Evolutionary conservation across 1,284 basidiomycete genomes (phyloP).

Genomic region (Rhodotorula glutinis): DNA sequence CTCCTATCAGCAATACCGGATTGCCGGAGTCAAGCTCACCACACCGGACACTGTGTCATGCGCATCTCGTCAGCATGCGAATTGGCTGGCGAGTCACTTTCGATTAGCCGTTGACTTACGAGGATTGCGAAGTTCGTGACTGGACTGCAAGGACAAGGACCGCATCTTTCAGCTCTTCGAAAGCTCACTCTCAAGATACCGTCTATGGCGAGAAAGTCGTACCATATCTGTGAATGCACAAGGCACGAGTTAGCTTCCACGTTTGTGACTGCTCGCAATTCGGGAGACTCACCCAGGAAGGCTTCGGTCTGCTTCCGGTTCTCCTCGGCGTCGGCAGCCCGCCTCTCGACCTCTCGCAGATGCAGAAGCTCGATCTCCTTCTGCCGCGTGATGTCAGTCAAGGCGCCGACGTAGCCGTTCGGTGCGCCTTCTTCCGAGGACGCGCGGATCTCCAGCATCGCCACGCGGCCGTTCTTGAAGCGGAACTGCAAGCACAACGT

Average conservation of each 20-base stretch:
- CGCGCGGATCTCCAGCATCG: conserved; percentile 28
- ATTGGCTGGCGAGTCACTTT: no score
- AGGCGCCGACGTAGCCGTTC: conserved; percentile 39
- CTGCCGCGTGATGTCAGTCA: conserved; percentile 43
- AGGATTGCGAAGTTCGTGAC: no score
- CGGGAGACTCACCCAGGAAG: neutral
- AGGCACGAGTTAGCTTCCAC: no score
- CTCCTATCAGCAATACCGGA: no score
- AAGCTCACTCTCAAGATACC: no score
- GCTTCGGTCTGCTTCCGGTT: conserved; percentile 32
- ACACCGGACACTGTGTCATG: no score
- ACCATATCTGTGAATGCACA: conserved; percentile 4
- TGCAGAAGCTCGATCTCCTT: conserved; percentile 39
- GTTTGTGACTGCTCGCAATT: no score
- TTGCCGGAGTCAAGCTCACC: conserved; percentile 3
- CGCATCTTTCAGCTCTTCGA: no score
- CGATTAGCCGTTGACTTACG: no score
- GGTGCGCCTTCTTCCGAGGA: conserved; percentile 23
- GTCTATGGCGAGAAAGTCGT: no score
- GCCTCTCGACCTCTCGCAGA: conserved; percentile 40
- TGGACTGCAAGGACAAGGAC: no score
- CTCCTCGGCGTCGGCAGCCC: conserved; percentile 39
- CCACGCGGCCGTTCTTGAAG: conserved; percentile 27
- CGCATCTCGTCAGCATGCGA: no score
- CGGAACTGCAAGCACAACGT: conserved; percentile 6